Evolutionary conservation across 768 basidiomycete species (phyloP).

Genomic region (Suillus alpinus): DNA sequence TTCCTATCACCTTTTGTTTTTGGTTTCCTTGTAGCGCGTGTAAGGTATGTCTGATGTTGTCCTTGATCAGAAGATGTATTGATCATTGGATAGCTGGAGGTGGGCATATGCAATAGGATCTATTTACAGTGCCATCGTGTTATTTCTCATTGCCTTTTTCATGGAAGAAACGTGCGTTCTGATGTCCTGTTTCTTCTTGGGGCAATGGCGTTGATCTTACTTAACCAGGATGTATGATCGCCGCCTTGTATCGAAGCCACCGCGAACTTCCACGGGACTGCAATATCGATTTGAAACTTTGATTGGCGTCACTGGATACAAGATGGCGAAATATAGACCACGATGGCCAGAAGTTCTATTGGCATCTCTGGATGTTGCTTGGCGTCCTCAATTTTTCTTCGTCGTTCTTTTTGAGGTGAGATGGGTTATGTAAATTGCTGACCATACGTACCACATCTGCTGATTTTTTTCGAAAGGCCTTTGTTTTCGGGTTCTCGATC

Average conservation of each 20-base stretch:
- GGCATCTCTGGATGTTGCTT: constrained; percentile 38
- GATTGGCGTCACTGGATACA: constrained; percentile 45
- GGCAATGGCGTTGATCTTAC: neutral
- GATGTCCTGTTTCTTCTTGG: neutral
- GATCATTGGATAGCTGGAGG: constrained; percentile 34
- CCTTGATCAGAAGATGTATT: neutral
- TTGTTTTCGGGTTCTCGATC: constrained; percentile 49
- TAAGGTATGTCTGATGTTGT: constrained; percentile 18
- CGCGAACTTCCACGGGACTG: constrained; percentile 28
- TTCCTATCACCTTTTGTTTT: constrained; percentile 30
- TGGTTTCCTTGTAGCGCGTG: constrained; percentile 26
- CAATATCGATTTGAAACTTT: constrained; percentile 45
- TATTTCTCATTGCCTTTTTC: constrained; percentile 45
- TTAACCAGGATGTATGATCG: constrained; percentile 46
- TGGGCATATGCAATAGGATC: constrained; percentile 54
- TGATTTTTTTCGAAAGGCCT: constrained; percentile 24
- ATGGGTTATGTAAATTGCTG: neutral
- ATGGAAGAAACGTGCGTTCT: constrained; percentile 45
- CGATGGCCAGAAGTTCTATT: constrained; percentile 35
- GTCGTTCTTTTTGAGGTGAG: constrained; percentile 39
- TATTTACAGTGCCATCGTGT: constrained; percentile 45
- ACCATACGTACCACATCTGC: neutral
- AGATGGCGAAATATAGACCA: constrained; percentile 44
- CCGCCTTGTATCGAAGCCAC: constrained; percentile 16
- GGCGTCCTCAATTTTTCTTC: constrained; percentile 48